Conservation (phyloP, 2,329 filamentous ascomycete species). For the Thielaviopsis populi region DNA sequence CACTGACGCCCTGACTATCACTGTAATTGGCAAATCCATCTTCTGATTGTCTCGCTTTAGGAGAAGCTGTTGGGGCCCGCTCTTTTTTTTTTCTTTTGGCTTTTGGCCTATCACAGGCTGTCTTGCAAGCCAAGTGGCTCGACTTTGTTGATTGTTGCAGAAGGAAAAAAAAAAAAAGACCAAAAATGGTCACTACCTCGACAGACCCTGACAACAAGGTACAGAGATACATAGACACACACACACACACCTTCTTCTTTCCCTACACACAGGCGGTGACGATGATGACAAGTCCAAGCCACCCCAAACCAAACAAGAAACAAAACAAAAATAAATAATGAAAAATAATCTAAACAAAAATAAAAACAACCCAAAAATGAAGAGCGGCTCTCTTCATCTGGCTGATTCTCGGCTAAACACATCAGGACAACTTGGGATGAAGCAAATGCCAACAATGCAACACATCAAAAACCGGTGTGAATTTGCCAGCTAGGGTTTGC, state of each 20-base stretch:
- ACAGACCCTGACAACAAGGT: too few relatives aligned
- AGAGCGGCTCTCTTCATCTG: background rate
- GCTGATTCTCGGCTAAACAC: constrained; percentile 1
- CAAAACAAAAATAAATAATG: too few relatives aligned
- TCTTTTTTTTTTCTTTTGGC: background rate
- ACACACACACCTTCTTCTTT: too few relatives aligned
- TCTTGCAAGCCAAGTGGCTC: too few relatives aligned
- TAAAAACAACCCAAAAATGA: background rate
- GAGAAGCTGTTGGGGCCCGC: background rate
- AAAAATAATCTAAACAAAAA: too few relatives aligned
- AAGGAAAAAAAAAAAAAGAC: background rate
- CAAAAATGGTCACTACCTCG: background rate
- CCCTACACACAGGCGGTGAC: background rate
- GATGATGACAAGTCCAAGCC: background rate
- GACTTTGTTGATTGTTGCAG: too few relatives aligned
- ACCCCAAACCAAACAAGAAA: background rate
- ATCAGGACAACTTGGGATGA: background rate
- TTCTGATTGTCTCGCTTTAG: background rate
- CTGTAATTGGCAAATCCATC: background rate
- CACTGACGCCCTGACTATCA: background rate
- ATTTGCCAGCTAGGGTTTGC: background rate
- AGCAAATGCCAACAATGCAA: background rate
- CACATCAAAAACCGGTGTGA: background rate
- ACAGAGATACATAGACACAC: too few relatives aligned
- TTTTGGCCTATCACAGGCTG: background rate